Conservation (phyloP, 164 flowering plant genomes). For the Cinnamomum chago region DNA sequence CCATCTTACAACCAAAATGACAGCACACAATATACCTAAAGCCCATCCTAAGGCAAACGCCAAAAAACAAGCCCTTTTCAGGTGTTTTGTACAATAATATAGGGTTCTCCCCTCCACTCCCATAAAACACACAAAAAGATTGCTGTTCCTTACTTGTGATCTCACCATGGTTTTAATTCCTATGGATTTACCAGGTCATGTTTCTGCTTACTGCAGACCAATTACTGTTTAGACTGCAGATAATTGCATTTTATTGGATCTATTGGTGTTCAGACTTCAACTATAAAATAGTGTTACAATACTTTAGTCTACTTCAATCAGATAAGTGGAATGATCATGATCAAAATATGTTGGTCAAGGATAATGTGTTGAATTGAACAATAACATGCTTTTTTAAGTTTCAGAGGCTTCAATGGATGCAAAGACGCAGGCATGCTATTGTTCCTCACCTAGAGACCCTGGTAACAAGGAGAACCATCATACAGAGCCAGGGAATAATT, state of each 20-base stretch:
- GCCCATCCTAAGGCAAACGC: too few relatives aligned
- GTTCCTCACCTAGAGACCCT: constrained; percentile 14
- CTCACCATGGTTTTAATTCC: too few relatives aligned
- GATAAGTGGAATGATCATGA: neutral
- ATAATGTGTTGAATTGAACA: neutral
- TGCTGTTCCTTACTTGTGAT: too few relatives aligned
- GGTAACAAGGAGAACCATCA: constrained; percentile 51
- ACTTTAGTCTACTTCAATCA: neutral
- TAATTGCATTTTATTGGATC: neutral
- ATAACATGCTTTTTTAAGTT: neutral
- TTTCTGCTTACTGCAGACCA: too few relatives aligned
- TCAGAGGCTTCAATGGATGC: constrained; percentile 22
- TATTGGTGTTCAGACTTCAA: neutral
- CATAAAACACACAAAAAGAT: too few relatives aligned
- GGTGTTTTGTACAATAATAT: too few relatives aligned
- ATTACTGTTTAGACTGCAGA: neutral
- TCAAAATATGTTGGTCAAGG: neutral
- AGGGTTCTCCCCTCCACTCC: too few relatives aligned
- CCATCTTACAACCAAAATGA: too few relatives aligned
- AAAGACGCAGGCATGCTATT: constrained; percentile 8
- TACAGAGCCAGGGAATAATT: constrained; percentile 16
- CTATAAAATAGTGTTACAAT: too few relatives aligned
- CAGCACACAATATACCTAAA: too few relatives aligned
- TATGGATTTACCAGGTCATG: too few relatives aligned
- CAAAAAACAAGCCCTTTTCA: too few relatives aligned